Base-by-base conservation (phyloP, 1,284 basidiomycete species). In the Apiotrichum siamense region DNA sequence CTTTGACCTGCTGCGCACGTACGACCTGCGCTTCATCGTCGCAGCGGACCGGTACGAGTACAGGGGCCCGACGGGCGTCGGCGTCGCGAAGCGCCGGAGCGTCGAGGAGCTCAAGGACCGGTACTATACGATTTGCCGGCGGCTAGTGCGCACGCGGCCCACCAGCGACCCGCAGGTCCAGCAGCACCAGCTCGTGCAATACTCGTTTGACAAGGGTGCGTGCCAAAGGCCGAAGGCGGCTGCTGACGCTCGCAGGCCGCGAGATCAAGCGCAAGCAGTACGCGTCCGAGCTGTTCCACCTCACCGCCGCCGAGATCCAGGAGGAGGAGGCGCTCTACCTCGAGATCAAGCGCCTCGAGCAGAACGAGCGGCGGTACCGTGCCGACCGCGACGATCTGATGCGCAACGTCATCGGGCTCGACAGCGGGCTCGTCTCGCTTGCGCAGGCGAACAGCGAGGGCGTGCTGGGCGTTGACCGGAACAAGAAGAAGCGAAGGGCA, bases 291-390 rank as follows among this genome's bases (percentile, higher is more conserved):
- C 81, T 98, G 13, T 88, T 94, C 72, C 83, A 82, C 51, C 84
- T 94, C 11, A 90, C 91, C 0, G 81, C 85, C 1, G 84, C 88
- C 47, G 90, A 97, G 73, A 84, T 97, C 37, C 85, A 85, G 10
- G 94, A 99, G 68, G 96, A 98, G 77, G 93, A 97, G 64, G 88
- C 91, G 4, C 79, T 99, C 0, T 98, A 91, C 74, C 78, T 97
- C 58, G 93, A 98, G 70, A 81, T 96, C 45, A 91, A 94, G 65
- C 83, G 90, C 12, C 80, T 98, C 45, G 93, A 97, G 69, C 94
- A 97, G 74, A 90, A 83, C 61, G 91, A 97, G 70, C 81, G 86
- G 40, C 81, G 81, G 51, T 97, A 96, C 77, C 86, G 86, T 62
- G 81, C 82, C 49, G 93, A 98, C 46, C 80, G 96, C 9, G 92